phyloP scores from a whole-genome alignment of 306 rosid species.

The Quercus mongolica region DNA sequence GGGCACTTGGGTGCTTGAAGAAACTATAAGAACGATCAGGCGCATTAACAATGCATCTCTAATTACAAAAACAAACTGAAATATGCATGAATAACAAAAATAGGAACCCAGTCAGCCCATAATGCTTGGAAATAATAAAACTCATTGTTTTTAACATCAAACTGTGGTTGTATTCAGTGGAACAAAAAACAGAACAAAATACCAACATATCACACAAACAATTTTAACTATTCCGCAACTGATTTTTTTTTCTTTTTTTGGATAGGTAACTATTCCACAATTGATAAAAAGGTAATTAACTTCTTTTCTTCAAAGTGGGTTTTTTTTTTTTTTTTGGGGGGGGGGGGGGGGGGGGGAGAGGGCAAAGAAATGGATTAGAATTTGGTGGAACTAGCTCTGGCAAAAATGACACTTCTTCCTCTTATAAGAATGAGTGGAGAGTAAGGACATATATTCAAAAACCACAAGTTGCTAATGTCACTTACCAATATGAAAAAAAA shows the following conservation, averaged over 20 bases:
- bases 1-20: slow-evolving; percentile 38
- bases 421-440: too few species aligned
- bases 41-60: slow-evolving; percentile 15
- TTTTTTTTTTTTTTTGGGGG: too few species aligned
- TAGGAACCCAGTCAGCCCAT: slow-evolving; percentile 8
- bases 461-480: too few species aligned
- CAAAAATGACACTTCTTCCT: too few species aligned
- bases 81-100: not conserved
- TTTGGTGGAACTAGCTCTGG: not conserved
- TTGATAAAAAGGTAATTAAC: not conserved
- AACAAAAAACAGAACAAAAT: not conserved
- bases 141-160: not conserved
- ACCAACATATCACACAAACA: not conserved
- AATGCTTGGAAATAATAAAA: slow-evolving; percentile 6
- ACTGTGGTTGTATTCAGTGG: not conserved
- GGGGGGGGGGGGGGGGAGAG: too few species aligned
- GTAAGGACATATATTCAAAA: too few species aligned
- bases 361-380: not conserved
- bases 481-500: too few species aligned
- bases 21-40: slow-evolving; percentile 48
- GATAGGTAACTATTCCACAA: not conserved
- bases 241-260: not conserved
- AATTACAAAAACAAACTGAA: not conserved
- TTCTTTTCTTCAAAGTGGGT: not conserved
- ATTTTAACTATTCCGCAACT: not conserved